A percentile compares a stretch with the other conserved stretches of the same genome.
phyloP scores from a whole-genome alignment of 2,329 filamentous ascomycete species.

The Grosmannia clavigera region DNA sequence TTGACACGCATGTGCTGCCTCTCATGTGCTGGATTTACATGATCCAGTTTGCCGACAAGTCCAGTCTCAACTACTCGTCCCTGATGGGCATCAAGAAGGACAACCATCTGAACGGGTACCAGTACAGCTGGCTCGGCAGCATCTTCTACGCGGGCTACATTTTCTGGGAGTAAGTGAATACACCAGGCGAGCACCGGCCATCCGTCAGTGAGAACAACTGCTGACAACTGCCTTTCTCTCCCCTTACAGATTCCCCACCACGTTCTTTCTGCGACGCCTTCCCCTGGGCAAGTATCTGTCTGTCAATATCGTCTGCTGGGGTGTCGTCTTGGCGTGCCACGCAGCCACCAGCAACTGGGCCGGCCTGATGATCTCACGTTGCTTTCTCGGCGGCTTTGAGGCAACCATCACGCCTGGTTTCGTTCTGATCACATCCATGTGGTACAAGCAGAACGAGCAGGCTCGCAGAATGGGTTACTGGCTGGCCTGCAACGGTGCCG shows the following conservation, averaged over 20 bases:
- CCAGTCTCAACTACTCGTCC: conserved; percentile 34
- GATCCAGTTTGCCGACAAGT: conserved; percentile 34
- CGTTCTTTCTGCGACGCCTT: background rate
- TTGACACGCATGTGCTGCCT: conserved; percentile 49
- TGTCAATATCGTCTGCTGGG: conserved; percentile 9
- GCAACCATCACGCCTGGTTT: conserved; percentile 35
- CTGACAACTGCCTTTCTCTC: background rate
- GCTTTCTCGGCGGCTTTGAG: conserved; percentile 52
- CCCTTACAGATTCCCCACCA: background rate
- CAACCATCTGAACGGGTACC: conserved; percentile 23
- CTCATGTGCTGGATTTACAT: conserved; percentile 29
- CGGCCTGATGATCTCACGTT: conserved; percentile 25
- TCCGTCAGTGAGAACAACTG: background rate
- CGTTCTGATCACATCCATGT: conserved; percentile 54
- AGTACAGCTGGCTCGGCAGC: conserved; percentile 32
- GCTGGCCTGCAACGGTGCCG: background rate
- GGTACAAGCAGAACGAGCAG: conserved; percentile 50
- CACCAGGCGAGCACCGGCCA: no score
- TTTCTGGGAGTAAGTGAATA: conserved; percentile 19
- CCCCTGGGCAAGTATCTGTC: conserved; percentile 4
- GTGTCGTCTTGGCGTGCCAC: conserved; percentile 21
- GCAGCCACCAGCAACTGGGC: conserved; percentile 43
- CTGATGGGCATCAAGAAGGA: conserved; percentile 20
- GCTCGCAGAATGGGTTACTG: background rate
- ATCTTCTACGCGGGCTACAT: conserved; percentile 32